These are phyloP conservation scores for Lactarius trivialis DNA, from an alignment of 768 basidiomycete species.

Conservation along the genomic window DNA sequence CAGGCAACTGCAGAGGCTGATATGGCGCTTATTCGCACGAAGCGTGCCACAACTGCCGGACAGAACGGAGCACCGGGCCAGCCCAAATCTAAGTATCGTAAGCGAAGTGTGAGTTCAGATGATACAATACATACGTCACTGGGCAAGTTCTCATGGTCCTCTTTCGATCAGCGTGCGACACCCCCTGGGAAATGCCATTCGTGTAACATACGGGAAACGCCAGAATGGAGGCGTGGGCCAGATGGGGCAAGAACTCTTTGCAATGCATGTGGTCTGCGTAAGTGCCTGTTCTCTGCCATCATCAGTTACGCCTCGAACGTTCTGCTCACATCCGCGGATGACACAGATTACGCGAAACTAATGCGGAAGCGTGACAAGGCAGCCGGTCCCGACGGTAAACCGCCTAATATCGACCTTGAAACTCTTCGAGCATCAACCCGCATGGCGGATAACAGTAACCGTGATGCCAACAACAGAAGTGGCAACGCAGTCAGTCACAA, in stretches of 20 bases:
- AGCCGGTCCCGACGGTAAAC: constrained; percentile 46
- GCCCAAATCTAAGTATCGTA: constrained; percentile 76
- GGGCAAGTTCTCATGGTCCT: constrained; percentile 23
- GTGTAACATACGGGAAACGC: constrained; percentile 80
- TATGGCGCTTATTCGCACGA: constrained; percentile 79
- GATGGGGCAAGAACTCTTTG: constrained; percentile 80
- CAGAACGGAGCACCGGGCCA: constrained; percentile 39
- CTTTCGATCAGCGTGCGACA: constrained; percentile 59
- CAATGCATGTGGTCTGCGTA: constrained; percentile 82
- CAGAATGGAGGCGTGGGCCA: constrained; percentile 83
- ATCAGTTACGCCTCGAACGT: neutral
- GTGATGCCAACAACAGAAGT: constrained; percentile 19
- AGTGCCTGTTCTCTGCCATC: constrained; percentile 30
- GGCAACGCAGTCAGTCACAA: constrained; percentile 9
- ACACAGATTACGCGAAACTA: constrained; percentile 72
- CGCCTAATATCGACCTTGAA: constrained; percentile 61
- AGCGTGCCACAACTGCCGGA: constrained; percentile 64
- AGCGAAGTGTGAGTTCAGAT: constrained; percentile 64
- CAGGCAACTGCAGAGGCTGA: constrained; percentile 72
- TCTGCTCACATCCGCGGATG: neutral
- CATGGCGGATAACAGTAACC: constrained; percentile 15
- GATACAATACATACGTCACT: constrained; percentile 18
- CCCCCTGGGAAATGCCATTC: constrained; percentile 86
- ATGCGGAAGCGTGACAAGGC: constrained; percentile 73
- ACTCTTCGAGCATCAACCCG: constrained; percentile 56